Evolutionary conservation across 2,329 filamentous ascomycete species (phyloP), one percentile per base, ranked within the genome.

Genomic region (Fusarium newnesense): DNA sequence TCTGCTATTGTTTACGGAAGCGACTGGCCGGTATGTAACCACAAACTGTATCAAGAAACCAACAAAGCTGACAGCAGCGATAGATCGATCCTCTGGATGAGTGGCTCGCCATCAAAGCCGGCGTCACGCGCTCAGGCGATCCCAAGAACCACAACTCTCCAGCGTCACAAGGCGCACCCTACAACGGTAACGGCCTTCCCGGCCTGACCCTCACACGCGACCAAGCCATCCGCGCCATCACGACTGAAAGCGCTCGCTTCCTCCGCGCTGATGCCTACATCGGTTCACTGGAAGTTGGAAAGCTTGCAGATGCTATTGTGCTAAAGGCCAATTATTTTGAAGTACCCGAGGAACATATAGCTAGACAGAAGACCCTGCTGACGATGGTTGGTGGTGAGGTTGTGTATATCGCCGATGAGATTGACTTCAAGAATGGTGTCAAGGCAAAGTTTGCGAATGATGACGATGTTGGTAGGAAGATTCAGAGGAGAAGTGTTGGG

Each of bases 381-480:
- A 76, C 72, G 1, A 76, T 76, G 73, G 58, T 75, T 4, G 75
- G 75, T 5, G 73, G 75, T 10, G 73, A 76, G 46, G 47, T 76
- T 1, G 40, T 76, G 2, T 76, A 75, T 18, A 61, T 76, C 1
- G 65, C 69, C 7, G 70, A 76, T 10, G 72, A 53, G 6, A 42
- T 64, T 12, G 59, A 73, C 24, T 72, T 76, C 21, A 67, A 49
- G 16, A 46, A 53, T 32, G 42, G 58, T 4, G 67, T 71, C 2
- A 56, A 39, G 4, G 44, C 73, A 8, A 74, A 64, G 42, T 75
- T 74, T 50, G 40, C 67, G 9, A 76, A 54, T 26, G 34, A 49
- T 28, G 58, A 50, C n/a, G 34, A 32, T 12, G 43, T 61, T 12
- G 30, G 24, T 1, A 34, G 8, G 18, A 36, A 12, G 4, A 56